Evolutionary conservation across 2,329 filamentous ascomycete species (phyloP), one percentile per base, ranked within the genome.

Genomic region (Rhexocercosporidium sp.): DNA sequence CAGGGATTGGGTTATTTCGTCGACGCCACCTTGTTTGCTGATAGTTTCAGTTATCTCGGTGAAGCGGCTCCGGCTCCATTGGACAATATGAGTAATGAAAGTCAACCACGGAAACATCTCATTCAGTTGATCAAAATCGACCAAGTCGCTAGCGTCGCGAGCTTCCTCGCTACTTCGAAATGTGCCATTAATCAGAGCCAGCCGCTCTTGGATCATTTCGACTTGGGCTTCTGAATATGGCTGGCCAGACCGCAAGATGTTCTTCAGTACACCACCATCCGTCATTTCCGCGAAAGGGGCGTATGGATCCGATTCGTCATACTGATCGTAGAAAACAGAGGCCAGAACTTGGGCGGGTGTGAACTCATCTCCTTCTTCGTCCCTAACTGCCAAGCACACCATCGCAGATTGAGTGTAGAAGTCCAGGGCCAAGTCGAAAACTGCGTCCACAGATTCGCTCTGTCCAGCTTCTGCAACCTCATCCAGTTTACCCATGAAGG

Each of bases 351-450:
- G 72, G 14, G 81, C 74, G 3, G 83, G 80, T 67, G 82, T 73
- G 56, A 80, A 83, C 9, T 70, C 71, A 1, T 71, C 67, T 5
- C 66, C 47, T 5, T 76, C 71, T 31, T 77, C 61, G 65, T 34
- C 77, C 69, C 8, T 74, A 75, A 47, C 79, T 74, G 3, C 85
- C 5, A 85, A 73, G 6, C 78, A 74, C n/a, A 79, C 69, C 47
- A 88, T 82, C n/a, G 83, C 77, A 12, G 81, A 78, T 69, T 89
- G 86, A 1, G 85, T 88, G 2, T 86, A 82, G 25, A 89, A 78
- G 7, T 85, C 83, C 7, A 88, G 74, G 1, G 80, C 83, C 25
- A 88, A 70, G 3, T 81, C 73, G 64, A 86, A 83, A 0, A 83
- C 85, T 51, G 80, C 70, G 61, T 80, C 59, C 14, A 78, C 67